phyloP scores from a whole-genome alignment of 768 basidiomycete genomes.

The Pleurotus citrinopileatus region DNA sequence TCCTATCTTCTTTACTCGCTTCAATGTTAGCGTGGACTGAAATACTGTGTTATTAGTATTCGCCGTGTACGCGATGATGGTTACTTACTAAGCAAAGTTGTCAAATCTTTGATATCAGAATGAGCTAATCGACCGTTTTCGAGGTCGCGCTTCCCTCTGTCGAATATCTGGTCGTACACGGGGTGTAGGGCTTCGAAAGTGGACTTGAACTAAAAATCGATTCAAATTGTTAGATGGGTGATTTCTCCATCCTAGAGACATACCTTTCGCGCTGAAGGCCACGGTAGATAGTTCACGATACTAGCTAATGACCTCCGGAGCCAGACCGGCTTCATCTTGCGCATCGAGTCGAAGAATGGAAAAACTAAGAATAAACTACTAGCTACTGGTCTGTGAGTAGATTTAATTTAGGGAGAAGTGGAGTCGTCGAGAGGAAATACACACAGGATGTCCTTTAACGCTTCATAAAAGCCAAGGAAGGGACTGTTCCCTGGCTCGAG shows the following conservation, averaged over 20 bases:
- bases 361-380: slow-evolving; percentile 22
- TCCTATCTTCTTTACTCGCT: slow-evolving; percentile 22
- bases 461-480: slow-evolving; percentile 15
- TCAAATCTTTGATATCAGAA: slow-evolving; percentile 20
- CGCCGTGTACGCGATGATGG: neutral
- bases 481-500: slow-evolving; percentile 13
- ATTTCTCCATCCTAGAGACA: too few relatives aligned
- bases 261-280: slow-evolving; percentile 20
- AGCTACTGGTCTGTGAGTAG: slow-evolving; percentile 18
- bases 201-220: slow-evolving; percentile 17
- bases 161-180: slow-evolving; percentile 16
- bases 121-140: slow-evolving; percentile 17
- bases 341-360: slow-evolving; percentile 21
- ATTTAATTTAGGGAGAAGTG: neutral
- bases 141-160: slow-evolving; percentile 15
- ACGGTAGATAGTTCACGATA: slow-evolving; percentile 17
- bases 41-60: neutral
- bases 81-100: slow-evolving; percentile 21
- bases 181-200: slow-evolving; percentile 21
- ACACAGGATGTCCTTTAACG: slow-evolving; percentile 13
- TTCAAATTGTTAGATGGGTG: neutral
- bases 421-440: neutral
- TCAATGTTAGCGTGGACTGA: slow-evolving; percentile 29
- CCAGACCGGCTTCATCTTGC: slow-evolving; percentile 22
- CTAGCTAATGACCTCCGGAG: slow-evolving; percentile 17